Evolutionary conservation across 2,329 filamentous ascomycete species (phyloP).

Genomic region (Nannizziopsis barbatae): DNA sequence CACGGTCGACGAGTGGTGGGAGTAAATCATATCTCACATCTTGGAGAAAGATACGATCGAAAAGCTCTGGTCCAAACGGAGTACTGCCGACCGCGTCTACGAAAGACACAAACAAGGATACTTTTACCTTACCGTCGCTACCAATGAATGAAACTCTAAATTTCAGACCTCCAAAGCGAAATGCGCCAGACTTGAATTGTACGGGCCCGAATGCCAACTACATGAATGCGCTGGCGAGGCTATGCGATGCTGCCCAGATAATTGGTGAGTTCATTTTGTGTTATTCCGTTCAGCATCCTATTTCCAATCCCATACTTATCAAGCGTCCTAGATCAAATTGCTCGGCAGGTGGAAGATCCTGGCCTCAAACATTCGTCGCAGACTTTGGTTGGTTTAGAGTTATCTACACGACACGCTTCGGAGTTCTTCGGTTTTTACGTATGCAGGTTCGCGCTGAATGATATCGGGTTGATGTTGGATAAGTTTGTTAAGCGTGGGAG

Average conservation of each 20-base stretch:
- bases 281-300: background rate
- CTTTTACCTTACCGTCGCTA: conserved; percentile 58
- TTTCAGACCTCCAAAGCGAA: conserved; percentile 59
- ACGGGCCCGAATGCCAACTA: conserved; percentile 79
- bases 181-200: conserved; percentile 58
- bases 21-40: conserved; percentile 70
- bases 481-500: conserved; percentile 95
- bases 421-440: conserved; percentile 98
- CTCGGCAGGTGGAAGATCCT: conserved; percentile 89
- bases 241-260: conserved; percentile 88
- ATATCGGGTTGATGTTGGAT: conserved; percentile 74
- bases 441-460: conserved; percentile 83
- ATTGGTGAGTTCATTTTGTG: conserved; percentile 54
- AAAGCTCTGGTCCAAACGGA: conserved; percentile 58
- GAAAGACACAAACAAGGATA: conserved; percentile 46
- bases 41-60: conserved; percentile 80
- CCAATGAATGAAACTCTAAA: conserved; percentile 58
- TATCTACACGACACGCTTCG: conserved; percentile 83
- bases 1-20: conserved; percentile 48
- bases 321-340: conserved; percentile 65
- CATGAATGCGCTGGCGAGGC: conserved; percentile 75
- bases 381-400: conserved; percentile 87
- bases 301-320: conserved; percentile 2
- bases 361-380: conserved; percentile 83
- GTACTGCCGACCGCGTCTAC: conserved; percentile 21